Evolutionary conservation across 169 alveolate genomes (phyloP).

Genomic region (Plasmodium vinckei): DNA sequence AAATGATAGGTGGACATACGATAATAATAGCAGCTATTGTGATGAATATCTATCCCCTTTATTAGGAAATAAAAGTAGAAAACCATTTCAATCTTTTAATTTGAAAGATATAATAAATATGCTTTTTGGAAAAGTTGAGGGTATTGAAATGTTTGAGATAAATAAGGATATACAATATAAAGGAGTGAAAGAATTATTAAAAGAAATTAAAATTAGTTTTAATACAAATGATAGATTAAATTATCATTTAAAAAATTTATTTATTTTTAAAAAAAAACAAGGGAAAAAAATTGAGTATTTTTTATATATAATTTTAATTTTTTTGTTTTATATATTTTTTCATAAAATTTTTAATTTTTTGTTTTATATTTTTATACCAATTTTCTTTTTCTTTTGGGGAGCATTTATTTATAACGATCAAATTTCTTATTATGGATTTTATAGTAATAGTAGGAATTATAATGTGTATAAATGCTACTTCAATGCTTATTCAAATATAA

Average conservation of each 20-base stretch:
- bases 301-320: neutral
- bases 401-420: constrained; percentile 12
- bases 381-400: neutral
- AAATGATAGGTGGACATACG: too few species aligned
- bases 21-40: too few species aligned
- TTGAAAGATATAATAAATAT: too few species aligned
- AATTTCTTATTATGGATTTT: neutral
- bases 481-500: constrained; percentile 5
- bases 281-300: neutral
- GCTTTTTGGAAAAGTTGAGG: too few species aligned
- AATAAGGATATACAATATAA: too few species aligned
- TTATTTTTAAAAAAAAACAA: constrained; percentile 3
- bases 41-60: too few species aligned
- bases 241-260: neutral
- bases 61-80: too few species aligned
- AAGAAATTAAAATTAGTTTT: neutral
- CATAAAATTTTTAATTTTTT: constrained; percentile 8
- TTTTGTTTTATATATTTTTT: constrained; percentile 10
- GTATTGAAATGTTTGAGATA: too few species aligned
- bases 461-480: constrained; percentile 7
- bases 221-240: neutral
- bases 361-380: constrained; percentile 10
- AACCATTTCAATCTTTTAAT: too few species aligned
- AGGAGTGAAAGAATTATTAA: too few species aligned
- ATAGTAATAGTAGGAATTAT: neutral